Evolutionary conservation across 495 filamentous ascomycete genomes (phyloP).

Genomic region (Cenococcum geophilum): DNA sequence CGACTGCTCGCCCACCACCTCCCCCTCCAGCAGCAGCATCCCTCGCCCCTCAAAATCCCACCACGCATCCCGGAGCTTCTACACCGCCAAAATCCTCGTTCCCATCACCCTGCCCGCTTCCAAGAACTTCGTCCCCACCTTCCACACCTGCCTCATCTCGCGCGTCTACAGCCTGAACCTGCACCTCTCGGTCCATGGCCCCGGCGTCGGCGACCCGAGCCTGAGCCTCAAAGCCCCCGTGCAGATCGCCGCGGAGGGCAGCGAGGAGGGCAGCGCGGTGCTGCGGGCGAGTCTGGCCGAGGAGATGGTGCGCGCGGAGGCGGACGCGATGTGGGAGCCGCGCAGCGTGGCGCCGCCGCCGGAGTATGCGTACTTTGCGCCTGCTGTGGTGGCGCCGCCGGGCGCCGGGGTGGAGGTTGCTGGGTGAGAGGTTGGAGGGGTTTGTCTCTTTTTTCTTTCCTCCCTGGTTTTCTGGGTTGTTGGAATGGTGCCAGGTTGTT

Average conservation of each 20-base stretch:
- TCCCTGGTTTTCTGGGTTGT: not conserved
- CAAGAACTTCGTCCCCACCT: slow-evolving; percentile 76
- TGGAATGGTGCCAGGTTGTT: no score
- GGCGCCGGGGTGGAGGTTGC: not conserved
- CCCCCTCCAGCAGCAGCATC: slow-evolving; percentile 29
- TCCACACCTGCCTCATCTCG: slow-evolving; percentile 78
- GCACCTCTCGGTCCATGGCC: slow-evolving; percentile 54
- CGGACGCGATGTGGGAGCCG: slow-evolving; percentile 17
- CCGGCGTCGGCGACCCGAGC: slow-evolving; percentile 49
- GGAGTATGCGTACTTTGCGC: not conserved
- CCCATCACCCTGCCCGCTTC: slow-evolving; percentile 67
- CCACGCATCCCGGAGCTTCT: slow-evolving; percentile 45
- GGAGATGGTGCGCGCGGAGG: slow-evolving; percentile 5
- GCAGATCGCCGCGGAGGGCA: slow-evolving; percentile 53
- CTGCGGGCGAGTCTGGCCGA: slow-evolving; percentile 16
- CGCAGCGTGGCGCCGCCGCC: slow-evolving; percentile 15
- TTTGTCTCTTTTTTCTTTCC: not conserved
- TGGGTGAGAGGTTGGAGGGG: not conserved
- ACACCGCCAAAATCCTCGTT: slow-evolving; percentile 63
- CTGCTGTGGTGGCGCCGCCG: not conserved
- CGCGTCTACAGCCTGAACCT: slow-evolving; percentile 74
- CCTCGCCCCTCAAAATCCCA: slow-evolving; percentile 42
- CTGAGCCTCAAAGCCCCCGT: slow-evolving; percentile 67
- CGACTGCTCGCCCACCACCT: slow-evolving; percentile 14
- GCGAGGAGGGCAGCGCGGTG: slow-evolving; percentile 20